Conservation (phyloP, 2,329 filamentous ascomycete species). For the Talaromyces funiculosus region DNA sequence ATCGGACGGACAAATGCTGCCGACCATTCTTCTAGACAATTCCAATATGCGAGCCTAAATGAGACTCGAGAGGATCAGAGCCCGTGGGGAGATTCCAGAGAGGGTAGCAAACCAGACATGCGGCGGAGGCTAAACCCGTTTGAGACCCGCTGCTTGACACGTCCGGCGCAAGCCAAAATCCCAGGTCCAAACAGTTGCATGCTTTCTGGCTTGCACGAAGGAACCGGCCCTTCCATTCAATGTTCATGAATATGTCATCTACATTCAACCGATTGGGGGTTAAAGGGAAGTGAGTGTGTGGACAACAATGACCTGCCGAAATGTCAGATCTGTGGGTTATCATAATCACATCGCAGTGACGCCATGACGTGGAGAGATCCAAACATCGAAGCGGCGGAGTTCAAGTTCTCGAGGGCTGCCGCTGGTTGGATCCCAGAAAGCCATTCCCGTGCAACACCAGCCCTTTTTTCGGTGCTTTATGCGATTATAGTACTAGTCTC, state of each 20-base stretch:
- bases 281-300: too few relatives aligned
- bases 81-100: background rate
- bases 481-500: conserved; percentile 12
- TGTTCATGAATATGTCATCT: too few relatives aligned
- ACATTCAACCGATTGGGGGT: too few relatives aligned
- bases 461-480: background rate
- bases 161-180: background rate
- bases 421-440: background rate
- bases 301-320: background rate
- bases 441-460: background rate
- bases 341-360: background rate
- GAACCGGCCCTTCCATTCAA: too few relatives aligned
- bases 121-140: conserved; percentile 9
- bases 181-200: background rate
- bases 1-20: background rate
- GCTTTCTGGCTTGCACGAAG: too few relatives aligned
- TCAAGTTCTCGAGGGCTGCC: background rate
- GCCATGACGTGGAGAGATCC: background rate
- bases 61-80: background rate
- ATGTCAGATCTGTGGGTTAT: background rate
- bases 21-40: background rate
- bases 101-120: background rate
- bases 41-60: background rate
- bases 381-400: background rate
- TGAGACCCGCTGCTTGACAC: background rate